Percentiles rank a stretch among this genome's conserved stretches.
Evolutionary conservation across 176 grass and related monocot species (phyloP).

Genomic region (Eleusine coracana): DNA sequence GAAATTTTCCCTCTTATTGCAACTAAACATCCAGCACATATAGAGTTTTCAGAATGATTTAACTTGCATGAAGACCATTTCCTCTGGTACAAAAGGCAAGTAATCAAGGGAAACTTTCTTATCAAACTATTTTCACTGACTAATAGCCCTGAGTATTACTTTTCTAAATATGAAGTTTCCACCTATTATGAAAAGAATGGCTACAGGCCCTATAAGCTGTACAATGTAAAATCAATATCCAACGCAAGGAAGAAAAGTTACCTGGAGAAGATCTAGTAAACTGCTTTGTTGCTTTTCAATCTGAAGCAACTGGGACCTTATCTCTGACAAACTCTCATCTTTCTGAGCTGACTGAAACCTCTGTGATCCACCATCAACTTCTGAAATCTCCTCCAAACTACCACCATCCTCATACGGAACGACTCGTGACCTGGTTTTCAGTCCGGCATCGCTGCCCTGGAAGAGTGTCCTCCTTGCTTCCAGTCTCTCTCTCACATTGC

Average conservation of each 20-base stretch:
- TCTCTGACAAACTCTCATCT: constrained; percentile 74
- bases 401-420: constrained; percentile 66
- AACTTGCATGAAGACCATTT: constrained; percentile 7
- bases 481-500: constrained; percentile 57
- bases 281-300: constrained; percentile 94
- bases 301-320: constrained; percentile 80
- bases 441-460: constrained; percentile 53
- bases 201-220: neutral
- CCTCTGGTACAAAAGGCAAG: constrained; percentile 12
- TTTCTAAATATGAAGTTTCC: neutral
- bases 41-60: neutral
- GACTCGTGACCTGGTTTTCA: constrained; percentile 67
- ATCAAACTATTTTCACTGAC: neutral
- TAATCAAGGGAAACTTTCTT: neutral
- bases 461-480: constrained; percentile 61
- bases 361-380: constrained; percentile 47
- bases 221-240: constrained; percentile 1
- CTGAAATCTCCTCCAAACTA: constrained; percentile 59
- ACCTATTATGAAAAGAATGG: neutral
- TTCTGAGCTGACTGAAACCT: constrained; percentile 45
- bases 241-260: constrained; percentile 40
- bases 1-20: constrained; percentile 16
- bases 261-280: constrained; percentile 95
- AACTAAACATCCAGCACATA: constrained; percentile 11
- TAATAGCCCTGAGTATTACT: neutral